These are phyloP conservation scores for Zymoseptoria passerinii DNA, from an alignment of 2,329 filamentous ascomycete genomes.

Conservation along the genomic window DNA sequence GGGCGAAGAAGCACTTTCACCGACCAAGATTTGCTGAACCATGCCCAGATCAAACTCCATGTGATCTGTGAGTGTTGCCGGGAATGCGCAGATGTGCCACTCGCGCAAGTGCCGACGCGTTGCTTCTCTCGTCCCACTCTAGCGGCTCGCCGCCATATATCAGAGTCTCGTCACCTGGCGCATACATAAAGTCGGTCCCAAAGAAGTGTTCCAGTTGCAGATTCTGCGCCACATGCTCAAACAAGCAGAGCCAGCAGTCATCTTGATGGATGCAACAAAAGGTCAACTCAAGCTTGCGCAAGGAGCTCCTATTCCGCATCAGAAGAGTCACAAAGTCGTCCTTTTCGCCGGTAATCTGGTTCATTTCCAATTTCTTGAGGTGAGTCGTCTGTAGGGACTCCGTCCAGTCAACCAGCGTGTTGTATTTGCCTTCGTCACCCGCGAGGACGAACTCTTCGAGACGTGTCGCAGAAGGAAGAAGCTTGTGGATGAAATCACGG, in stretches of 20 bases:
- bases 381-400: neutral
- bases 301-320: neutral
- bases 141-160: neutral
- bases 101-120: neutral
- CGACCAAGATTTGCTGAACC: too few species aligned
- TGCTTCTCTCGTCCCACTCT: neutral
- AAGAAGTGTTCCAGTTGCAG: neutral
- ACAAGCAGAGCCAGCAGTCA: neutral
- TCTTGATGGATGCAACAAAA: neutral
- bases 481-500: neutral
- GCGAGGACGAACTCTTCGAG: neutral
- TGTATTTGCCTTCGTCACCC: neutral
- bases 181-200: neutral
- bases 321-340: neutral
- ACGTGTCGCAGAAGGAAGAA: neutral
- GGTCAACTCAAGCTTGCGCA: neutral
- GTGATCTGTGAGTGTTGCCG: neutral
- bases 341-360: neutral
- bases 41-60: neutral
- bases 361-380: neutral
- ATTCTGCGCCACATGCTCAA: neutral
- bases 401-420: neutral
- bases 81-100: neutral
- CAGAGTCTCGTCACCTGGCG: neutral
- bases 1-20: too few species aligned